Evolutionary conservation across 2,329 filamentous ascomycete species (phyloP).

Genomic region (Exophiala mesophila): DNA sequence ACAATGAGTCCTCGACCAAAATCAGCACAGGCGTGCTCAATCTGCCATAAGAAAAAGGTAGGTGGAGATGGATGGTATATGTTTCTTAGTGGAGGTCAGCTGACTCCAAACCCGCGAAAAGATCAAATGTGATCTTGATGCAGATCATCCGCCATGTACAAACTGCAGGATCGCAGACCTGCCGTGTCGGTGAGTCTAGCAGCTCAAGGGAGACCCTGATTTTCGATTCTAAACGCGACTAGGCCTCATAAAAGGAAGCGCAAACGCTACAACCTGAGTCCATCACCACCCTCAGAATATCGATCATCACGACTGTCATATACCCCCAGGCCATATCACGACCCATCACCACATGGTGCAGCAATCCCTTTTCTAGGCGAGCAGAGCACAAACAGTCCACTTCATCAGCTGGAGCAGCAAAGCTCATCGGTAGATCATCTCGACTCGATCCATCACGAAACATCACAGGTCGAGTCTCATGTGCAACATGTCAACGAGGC

Average conservation of each 20-base stretch:
- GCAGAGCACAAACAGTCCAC: neutral
- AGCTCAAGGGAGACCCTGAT: no score
- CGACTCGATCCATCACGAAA: neutral
- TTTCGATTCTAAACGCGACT: neutral
- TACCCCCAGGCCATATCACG: neutral
- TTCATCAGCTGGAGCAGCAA: neutral
- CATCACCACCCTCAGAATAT: neutral
- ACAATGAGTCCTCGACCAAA: no score
- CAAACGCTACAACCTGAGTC: constrained; percentile 1
- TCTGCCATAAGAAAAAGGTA: constrained; percentile 2
- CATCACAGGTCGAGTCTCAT: neutral
- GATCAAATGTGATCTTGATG: constrained; percentile 1
- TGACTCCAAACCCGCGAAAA: neutral
- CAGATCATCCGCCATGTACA: neutral
- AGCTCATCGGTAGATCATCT: neutral
- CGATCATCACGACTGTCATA: neutral
- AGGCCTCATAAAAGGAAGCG: constrained; percentile 2
- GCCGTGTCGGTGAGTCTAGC: neutral
- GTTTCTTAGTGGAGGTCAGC: neutral
- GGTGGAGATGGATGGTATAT: neutral
- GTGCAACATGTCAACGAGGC: neutral
- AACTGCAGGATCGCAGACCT: constrained; percentile 1
- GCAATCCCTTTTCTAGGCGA: neutral
- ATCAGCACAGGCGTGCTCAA: constrained; percentile 1
- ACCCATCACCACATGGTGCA: neutral